Conservation (phyloP, 768 basidiomycete species). For the Tulasnella sp. region DNA sequence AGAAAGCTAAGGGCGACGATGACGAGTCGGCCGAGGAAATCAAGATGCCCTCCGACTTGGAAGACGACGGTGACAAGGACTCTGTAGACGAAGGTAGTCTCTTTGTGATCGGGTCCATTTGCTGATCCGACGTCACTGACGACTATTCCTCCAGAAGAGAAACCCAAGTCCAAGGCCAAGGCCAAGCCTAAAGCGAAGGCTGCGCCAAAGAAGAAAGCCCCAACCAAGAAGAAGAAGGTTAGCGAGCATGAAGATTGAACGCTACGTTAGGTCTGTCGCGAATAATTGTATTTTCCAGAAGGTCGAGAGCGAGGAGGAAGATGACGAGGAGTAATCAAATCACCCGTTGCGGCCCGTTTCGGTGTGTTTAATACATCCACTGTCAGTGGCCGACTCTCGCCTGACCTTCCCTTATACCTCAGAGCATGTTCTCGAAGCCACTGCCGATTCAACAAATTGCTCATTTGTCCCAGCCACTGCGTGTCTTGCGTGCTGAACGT, state of each 20-base stretch:
- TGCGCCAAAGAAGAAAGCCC: neutral
- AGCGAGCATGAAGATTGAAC: neutral
- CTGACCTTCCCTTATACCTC: neutral
- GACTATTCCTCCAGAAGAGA: neutral
- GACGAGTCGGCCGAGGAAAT: conserved; percentile 27
- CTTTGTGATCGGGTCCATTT: neutral
- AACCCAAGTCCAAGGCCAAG: neutral
- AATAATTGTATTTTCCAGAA: neutral
- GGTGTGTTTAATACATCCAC: neutral
- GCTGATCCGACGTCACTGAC: neutral
- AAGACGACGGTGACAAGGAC: conserved; percentile 38
- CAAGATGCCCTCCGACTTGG: conserved; percentile 32
- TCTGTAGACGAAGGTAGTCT: conserved; percentile 21
- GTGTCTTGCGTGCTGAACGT: neutral
- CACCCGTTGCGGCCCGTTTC: neutral
- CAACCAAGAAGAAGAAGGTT: neutral
- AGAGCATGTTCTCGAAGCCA: neutral
- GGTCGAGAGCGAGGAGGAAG: neutral
- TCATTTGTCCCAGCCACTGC: neutral
- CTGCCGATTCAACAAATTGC: neutral
- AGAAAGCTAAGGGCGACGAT: conserved; percentile 33
- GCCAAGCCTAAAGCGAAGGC: neutral
- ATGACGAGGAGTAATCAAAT: neutral
- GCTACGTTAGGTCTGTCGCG: neutral
- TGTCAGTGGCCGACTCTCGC: neutral